Percentiles rank a stretch among this genome's conserved stretches.
These are phyloP conservation scores for Trypanosoma mega DNA, from an alignment of 208 protist species.

Conservation along the genomic window DNA sequence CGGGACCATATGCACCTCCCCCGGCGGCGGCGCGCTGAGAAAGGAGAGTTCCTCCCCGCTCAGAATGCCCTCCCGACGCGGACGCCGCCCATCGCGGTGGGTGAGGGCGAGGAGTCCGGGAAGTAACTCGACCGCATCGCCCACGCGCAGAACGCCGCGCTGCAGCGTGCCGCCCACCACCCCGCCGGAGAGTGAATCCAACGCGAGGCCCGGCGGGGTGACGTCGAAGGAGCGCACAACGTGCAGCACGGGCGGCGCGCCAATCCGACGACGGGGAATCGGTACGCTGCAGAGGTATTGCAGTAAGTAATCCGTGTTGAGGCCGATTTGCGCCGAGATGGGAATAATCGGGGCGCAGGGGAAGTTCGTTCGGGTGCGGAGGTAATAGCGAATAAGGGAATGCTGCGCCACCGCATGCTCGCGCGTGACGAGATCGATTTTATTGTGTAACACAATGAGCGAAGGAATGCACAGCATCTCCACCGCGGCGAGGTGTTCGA, in stretches of 20 bases:
- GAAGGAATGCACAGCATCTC: slow-evolving; percentile 99
- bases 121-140: slow-evolving; percentile 99
- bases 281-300: slow-evolving; percentile 99
- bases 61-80: background rate
- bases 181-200: slow-evolving; percentile 96
- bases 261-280: slow-evolving; percentile 96
- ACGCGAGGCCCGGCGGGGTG: slow-evolving; percentile 97
- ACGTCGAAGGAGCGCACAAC: slow-evolving; percentile 99
- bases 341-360: slow-evolving; percentile 97
- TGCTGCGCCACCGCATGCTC: slow-evolving; percentile 95
- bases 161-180: slow-evolving; percentile 99
- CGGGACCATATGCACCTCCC: slow-evolving; percentile 38
- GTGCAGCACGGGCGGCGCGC: slow-evolving; percentile 91
- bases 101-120: slow-evolving; percentile 79
- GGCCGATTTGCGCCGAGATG: slow-evolving; percentile 98
- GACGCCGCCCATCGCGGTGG: background rate
- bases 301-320: slow-evolving; percentile 98
- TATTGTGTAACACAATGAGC: slow-evolving; percentile 99
- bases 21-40: slow-evolving; percentile 1
- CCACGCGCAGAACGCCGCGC: slow-evolving; percentile 95
- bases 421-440: slow-evolving; percentile 99
- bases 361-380: slow-evolving; percentile 89
- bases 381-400: slow-evolving; percentile 90
- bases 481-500: slow-evolving; percentile 99
- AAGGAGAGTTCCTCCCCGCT: slow-evolving; percentile 1